Base-by-base conservation (phyloP, 345 rosid genomes). In the Viola odorata region DNA sequence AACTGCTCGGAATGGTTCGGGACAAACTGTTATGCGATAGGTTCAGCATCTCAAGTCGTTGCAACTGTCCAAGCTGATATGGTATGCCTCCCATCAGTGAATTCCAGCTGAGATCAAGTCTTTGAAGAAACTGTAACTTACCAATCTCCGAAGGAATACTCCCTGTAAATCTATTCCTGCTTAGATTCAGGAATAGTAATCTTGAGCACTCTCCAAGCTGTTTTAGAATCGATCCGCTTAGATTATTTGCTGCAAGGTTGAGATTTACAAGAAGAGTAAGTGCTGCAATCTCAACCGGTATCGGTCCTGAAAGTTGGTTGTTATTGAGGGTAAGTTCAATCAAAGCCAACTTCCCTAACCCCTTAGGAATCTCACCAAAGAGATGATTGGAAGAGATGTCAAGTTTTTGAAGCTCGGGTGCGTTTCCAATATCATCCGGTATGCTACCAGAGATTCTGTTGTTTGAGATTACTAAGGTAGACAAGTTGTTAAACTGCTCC, bases 21-120 rank as follows among this genome's bases (percentile, higher is more conserved):
- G 53, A 14, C 44, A 71, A 55, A 39, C 8, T 60, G 36, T 63
- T 63, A 17, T 53, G 52, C 13, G 60, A 63, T 40, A 63, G 41
- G 9, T 63, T 53, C 41, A 63, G 15, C 2, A 7, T 15, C 50
- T 61, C 67, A 8, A 71, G 14, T 10, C 0, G 0, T 0, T 12
- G 3, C 50, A 71, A 50, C 0, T 60, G 23, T 14, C 58, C 58
- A 12, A 71, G 6, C 53, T 38, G 37, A 4, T 2, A 13, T 5
- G 71, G 52, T 11, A 72, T 56, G 3, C 10, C 60, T 62, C 60
- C 71, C 3, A 3, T 4, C 1, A 66, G 52, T 6, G 4, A 61
- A 53, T 72, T 72, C 3, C 52, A 37, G 40, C 71, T 72, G 8
- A 72, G 61, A 44, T 72, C 76, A 8, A 60, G 53, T 37, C 16